Conservation (phyloP, 2,329 filamentous ascomycete species). For the Aspergillus pseudoterreus region DNA sequence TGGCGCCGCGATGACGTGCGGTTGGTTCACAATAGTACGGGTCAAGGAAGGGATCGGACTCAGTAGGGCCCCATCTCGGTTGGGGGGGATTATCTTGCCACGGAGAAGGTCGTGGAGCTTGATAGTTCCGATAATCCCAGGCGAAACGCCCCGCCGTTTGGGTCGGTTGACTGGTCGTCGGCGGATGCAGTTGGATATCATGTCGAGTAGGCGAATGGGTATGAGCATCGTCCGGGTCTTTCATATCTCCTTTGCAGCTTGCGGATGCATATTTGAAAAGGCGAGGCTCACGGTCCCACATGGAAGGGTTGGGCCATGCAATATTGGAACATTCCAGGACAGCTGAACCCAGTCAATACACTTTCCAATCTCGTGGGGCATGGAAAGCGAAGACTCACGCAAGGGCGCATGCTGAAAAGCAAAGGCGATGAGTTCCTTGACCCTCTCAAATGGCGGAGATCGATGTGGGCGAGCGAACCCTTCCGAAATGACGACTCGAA, state of each 20-base stretch:
- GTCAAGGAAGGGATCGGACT: constrained; percentile 42
- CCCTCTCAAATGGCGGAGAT: constrained; percentile 56
- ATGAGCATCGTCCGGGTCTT: constrained; percentile 54
- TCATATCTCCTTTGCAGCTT: constrained; percentile 28
- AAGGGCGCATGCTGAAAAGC: constrained; percentile 82
- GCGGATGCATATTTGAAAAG: constrained; percentile 32
- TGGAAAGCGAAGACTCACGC: constrained; percentile 47
- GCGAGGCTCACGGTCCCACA: constrained; percentile 58
- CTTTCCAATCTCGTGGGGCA: not conserved
- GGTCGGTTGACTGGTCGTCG: constrained; percentile 19
- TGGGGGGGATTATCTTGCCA: constrained; percentile 22
- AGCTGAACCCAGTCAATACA: constrained; percentile 46
- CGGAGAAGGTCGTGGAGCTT: constrained; percentile 20
- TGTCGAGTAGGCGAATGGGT: constrained; percentile 58
- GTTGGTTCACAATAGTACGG: constrained; percentile 27
- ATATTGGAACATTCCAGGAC: constrained; percentile 70
- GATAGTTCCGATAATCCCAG: constrained; percentile 31
- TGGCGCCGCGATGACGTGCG: constrained; percentile 27
- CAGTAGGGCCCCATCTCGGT: constrained; percentile 26
- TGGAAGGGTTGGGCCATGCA: constrained; percentile 72
- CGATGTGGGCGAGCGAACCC: constrained; percentile 56
- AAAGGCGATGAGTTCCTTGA: constrained; percentile 72
- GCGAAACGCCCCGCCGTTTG: not conserved
- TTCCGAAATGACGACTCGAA: constrained; percentile 74
- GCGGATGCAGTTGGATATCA: constrained; percentile 17